Conservation (phyloP, 2,329 filamentous ascomycete species). For the Botrytis deweyae region DNA sequence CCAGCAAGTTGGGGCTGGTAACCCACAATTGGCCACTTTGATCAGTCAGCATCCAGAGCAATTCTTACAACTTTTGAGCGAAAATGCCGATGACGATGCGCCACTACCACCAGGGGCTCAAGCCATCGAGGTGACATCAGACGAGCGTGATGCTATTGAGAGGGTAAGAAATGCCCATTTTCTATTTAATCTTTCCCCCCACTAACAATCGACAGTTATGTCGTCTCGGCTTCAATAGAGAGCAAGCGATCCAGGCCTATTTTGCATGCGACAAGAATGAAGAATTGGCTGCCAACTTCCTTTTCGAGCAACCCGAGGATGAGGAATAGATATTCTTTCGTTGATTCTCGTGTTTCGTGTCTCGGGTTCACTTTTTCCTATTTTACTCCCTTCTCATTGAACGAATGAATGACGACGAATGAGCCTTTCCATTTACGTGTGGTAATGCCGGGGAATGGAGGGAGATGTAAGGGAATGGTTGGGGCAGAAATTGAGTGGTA, state of each 20-base stretch:
- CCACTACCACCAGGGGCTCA: slow-evolving; percentile 85
- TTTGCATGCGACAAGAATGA: slow-evolving; percentile 99
- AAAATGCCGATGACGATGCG: slow-evolving; percentile 81
- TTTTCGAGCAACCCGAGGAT: slow-evolving; percentile 95
- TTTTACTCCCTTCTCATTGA: slow-evolving; percentile 9
- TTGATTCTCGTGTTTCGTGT: slow-evolving; percentile 23
- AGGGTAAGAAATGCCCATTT: slow-evolving; percentile 59
- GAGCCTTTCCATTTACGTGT: slow-evolving; percentile 3
- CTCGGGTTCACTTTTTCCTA: slow-evolving; percentile 16
- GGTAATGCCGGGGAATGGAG: slow-evolving; percentile 14
- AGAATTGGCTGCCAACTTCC: slow-evolving; percentile 94
- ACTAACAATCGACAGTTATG: slow-evolving; percentile 62
- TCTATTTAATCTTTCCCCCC: not conserved
- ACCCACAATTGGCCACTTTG: slow-evolving; percentile 88
- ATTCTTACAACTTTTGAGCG: slow-evolving; percentile 85
- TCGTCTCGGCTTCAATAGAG: slow-evolving; percentile 87
- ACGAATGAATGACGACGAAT: slow-evolving; percentile 14
- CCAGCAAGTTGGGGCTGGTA: slow-evolving; percentile 91
- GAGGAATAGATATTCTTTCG: slow-evolving; percentile 49
- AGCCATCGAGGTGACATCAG: slow-evolving; percentile 87
- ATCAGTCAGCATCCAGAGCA: slow-evolving; percentile 91
- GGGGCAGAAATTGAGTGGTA: not conserved
- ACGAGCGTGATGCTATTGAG: slow-evolving; percentile 96
- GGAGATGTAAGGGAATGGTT: slow-evolving; percentile 6
- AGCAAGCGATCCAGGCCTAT: slow-evolving; percentile 95